Evolutionary conservation across 148 eudicot species (phyloP).

Genomic region (Vaccinium darrowii): DNA sequence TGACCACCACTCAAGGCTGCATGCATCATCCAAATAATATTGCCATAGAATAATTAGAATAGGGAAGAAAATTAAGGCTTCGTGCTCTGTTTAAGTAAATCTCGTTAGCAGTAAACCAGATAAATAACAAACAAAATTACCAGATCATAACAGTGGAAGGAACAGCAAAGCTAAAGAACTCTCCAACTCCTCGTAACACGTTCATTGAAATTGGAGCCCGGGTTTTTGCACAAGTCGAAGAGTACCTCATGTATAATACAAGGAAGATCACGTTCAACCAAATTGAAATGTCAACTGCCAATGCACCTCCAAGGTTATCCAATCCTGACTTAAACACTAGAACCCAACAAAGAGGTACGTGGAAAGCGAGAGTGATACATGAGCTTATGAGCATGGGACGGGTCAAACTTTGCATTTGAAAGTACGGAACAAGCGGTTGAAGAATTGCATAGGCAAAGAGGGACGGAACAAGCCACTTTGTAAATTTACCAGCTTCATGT

Average conservation of each 20-base stretch:
- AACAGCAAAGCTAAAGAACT: conserved; percentile 72
- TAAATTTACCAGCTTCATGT: conserved; percentile 68
- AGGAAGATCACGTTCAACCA: conserved; percentile 66
- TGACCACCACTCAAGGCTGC: conserved; percentile 89
- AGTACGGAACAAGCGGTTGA: conserved; percentile 74
- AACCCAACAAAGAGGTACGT: conserved; percentile 69
- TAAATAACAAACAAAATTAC: conserved; percentile 29
- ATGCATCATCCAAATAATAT: conserved; percentile 12
- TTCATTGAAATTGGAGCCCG: conserved; percentile 70
- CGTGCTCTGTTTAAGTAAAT: not conserved
- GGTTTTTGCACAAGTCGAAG: conserved; percentile 55
- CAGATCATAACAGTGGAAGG: conserved; percentile 89
- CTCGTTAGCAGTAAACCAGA: not conserved
- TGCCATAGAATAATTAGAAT: not conserved
- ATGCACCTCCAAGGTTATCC: conserved; percentile 61
- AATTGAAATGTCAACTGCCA: conserved; percentile 54
- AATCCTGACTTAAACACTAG: conserved; percentile 68
- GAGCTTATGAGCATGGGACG: conserved; percentile 70
- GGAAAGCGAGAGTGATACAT: conserved; percentile 42
- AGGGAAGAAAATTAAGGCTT: not conserved
- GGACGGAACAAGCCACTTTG: conserved; percentile 56
- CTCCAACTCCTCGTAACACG: conserved; percentile 53
- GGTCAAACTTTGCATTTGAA: conserved; percentile 66
- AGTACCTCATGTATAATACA: conserved; percentile 54
- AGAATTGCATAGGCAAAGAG: conserved; percentile 60